Percentiles rank a stretch among this genome's conserved stretches.
Evolutionary conservation across 2,329 filamentous ascomycete species (phyloP).

Genomic region (Aspergillus unguis): DNA sequence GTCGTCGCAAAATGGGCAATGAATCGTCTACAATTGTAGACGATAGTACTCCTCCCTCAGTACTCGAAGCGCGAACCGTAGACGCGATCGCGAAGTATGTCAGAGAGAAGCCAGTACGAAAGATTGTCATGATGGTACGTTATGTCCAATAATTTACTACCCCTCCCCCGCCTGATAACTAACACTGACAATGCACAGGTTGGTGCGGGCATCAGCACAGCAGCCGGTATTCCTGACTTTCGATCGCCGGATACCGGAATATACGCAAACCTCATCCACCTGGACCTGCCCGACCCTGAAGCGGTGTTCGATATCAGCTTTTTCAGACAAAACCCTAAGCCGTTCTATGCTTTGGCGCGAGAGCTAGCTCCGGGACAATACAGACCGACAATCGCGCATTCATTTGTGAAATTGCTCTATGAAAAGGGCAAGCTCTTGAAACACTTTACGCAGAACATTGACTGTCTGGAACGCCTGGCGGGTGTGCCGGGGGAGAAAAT

Average conservation of each 20-base stretch:
- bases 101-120: conserved; percentile 61
- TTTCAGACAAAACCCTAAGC: conserved; percentile 77
- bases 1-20: conserved; percentile 67
- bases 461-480: conserved; percentile 84
- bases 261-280: conserved; percentile 83
- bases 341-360: conserved; percentile 88
- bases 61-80: conserved; percentile 66
- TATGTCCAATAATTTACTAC: background rate
- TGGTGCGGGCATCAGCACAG: conserved; percentile 71
- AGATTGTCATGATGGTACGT: conserved; percentile 74
- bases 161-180: conserved; percentile 8
- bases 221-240: conserved; percentile 77
- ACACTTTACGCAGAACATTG: conserved; percentile 97
- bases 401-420: conserved; percentile 78
- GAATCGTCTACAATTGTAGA: conserved; percentile 68
- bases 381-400: conserved; percentile 83
- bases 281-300: conserved; percentile 84
- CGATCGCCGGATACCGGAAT: conserved; percentile 88
- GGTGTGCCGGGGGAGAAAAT: conserved; percentile 79
- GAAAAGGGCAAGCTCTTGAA: conserved; percentile 75
- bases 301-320: conserved; percentile 91
- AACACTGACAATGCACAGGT: conserved; percentile 47
- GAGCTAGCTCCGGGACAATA: conserved; percentile 91
- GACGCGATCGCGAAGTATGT: conserved; percentile 78
- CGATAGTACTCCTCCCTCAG: conserved; percentile 61